Percentiles rank a stretch among this genome's conserved stretches.
These are phyloP conservation scores for Cytidiella melzeri DNA, from an alignment of 768 basidiomycete genomes.

Conservation along the genomic window DNA sequence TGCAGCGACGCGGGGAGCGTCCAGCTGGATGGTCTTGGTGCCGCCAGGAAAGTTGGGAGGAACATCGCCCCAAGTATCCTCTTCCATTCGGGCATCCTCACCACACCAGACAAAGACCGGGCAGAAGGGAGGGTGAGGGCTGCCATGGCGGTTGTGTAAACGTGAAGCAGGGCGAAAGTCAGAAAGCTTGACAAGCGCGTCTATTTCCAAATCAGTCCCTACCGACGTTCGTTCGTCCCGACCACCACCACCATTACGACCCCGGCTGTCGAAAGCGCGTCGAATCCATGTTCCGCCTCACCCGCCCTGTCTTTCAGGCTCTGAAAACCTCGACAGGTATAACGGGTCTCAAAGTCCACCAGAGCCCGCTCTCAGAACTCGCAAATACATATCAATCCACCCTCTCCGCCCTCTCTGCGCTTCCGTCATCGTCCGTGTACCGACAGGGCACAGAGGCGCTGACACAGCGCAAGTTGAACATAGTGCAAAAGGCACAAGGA, in stretches of 20 bases:
- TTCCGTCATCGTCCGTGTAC: conserved; percentile 84
- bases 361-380: conserved; percentile 78
- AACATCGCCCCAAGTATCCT: conserved; percentile 17
- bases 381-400: conserved; percentile 72
- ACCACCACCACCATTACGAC: conserved; percentile 10
- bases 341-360: conserved; percentile 78
- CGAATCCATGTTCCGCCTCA: conserved; percentile 64
- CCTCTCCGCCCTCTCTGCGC: conserved; percentile 54
- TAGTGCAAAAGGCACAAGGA: conserved; percentile 63
- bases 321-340: conserved; percentile 81
- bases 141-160: conserved; percentile 30
- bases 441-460: conserved; percentile 84
- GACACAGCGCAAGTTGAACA: conserved; percentile 69
- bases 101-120: conserved; percentile 13
- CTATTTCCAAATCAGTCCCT: neutral
- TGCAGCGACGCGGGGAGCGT: conserved; percentile 35
- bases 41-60: conserved; percentile 17
- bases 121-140: conserved; percentile 32
- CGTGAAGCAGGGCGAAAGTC: conserved; percentile 3
- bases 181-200: conserved; percentile 1
- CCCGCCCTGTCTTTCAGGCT: conserved; percentile 62
- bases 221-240: conserved; percentile 4
- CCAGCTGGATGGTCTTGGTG: conserved; percentile 28
- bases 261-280: conserved; percentile 6
- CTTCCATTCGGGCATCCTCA: conserved; percentile 19